Conservation (phyloP, 148 eudicot species). For the Camellia sinensis region DNA sequence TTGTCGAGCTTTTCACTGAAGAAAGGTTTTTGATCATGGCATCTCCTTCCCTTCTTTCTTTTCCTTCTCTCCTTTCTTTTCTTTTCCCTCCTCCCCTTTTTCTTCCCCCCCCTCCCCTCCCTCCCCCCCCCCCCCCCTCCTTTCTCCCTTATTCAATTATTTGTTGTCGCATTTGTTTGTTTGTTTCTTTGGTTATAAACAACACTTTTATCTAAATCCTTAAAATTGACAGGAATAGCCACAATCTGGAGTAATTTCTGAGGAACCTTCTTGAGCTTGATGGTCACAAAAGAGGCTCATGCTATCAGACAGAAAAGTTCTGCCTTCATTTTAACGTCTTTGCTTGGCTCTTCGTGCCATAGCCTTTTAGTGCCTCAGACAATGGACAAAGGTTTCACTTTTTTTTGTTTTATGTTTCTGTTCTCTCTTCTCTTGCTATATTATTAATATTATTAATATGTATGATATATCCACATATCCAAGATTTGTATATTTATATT, state of each 20-base stretch:
- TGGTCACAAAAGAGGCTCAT: slow-evolving; percentile 79
- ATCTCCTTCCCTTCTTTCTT: too few species aligned
- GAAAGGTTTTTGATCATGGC: slow-evolving; percentile 36
- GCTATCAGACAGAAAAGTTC: slow-evolving; percentile 61
- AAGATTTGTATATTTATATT: too few species aligned
- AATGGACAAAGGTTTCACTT: slow-evolving; percentile 52
- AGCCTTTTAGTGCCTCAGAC: slow-evolving; percentile 60
- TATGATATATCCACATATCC: too few species aligned
- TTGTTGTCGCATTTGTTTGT: slow-evolving; percentile 1
- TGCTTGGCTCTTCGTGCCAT: slow-evolving; percentile 51
- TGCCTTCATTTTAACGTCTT: slow-evolving; percentile 59
- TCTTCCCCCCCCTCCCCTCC: too few species aligned
- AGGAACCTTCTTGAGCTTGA: slow-evolving; percentile 52
- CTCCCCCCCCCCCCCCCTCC: too few species aligned
- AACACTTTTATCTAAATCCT: not conserved
- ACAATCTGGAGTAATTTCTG: slow-evolving; percentile 52
- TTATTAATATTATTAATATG: too few species aligned
- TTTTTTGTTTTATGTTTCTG: too few species aligned
- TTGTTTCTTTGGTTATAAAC: not conserved
- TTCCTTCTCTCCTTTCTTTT: too few species aligned
- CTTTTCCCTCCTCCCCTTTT: too few species aligned
- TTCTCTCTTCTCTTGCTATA: too few species aligned
- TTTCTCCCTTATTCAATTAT: too few species aligned
- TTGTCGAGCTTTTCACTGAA: slow-evolving; percentile 51
- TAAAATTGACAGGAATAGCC: slow-evolving; percentile 39